phyloP scores from a whole-genome alignment of 768 basidiomycete species.

The Pisolithus sp. region DNA sequence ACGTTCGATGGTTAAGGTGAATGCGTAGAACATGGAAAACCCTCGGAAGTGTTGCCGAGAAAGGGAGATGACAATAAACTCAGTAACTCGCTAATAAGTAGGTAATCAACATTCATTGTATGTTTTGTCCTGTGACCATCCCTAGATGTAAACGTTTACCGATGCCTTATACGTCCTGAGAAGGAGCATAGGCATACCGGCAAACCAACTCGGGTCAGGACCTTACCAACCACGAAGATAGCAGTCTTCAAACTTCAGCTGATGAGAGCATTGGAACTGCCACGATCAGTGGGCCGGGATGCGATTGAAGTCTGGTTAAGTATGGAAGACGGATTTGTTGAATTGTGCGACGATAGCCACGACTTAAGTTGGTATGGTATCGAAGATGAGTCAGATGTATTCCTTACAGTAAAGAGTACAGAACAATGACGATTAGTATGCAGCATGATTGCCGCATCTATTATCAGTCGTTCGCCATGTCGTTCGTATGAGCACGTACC shows the following conservation, averaged over 20 bases:
- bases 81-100: constrained; percentile 57
- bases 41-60: constrained; percentile 30
- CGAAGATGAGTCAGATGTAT: constrained; percentile 43
- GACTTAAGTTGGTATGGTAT: constrained; percentile 70
- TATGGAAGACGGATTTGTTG: constrained; percentile 44
- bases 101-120: constrained; percentile 6
- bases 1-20: constrained; percentile 7
- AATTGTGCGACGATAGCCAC: constrained; percentile 45
- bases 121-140: constrained; percentile 5
- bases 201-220: constrained; percentile 35
- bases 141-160: constrained; percentile 28
- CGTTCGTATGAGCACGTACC: neutral
- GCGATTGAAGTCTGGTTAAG: constrained; percentile 48
- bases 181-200: constrained; percentile 16
- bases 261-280: constrained; percentile 40
- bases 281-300: constrained; percentile 19
- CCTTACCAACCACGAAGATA: constrained; percentile 65
- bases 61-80: constrained; percentile 44
- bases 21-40: constrained; percentile 50
- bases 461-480: neutral
- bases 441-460: neutral
- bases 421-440: constrained; percentile 5
- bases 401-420: constrained; percentile 15
- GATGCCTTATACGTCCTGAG: constrained; percentile 12
- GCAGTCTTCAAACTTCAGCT: constrained; percentile 59